phyloP scores from a whole-genome alignment of 2,329 filamentous ascomycete genomes.

The Clarireedia monteithiana region DNA sequence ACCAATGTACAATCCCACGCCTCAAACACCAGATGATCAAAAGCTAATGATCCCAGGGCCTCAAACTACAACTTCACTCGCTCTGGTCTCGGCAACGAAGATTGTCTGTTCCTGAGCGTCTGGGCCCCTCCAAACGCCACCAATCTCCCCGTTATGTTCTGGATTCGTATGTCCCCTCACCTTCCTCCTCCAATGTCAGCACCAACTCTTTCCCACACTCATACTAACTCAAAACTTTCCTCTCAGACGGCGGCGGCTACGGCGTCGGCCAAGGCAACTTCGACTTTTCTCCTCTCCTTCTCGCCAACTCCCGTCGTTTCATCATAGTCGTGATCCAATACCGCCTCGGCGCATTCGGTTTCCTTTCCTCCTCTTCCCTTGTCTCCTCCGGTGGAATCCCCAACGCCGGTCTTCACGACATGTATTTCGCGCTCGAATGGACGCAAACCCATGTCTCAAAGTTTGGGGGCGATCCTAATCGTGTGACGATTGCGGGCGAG shows the following conservation, averaged over 20 bases:
- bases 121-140: conserved; percentile 32
- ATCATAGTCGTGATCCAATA: conserved; percentile 55
- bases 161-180: conserved; percentile 28
- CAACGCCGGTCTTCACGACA: conserved; percentile 58
- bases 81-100: conserved; percentile 23
- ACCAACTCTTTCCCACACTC: conserved; percentile 14
- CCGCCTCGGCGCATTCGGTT: conserved; percentile 60
- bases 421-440: conserved; percentile 51
- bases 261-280: conserved; percentile 27
- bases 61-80: conserved; percentile 10
- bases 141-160: conserved; percentile 33
- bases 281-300: conserved; percentile 34
- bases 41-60: background rate
- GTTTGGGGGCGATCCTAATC: conserved; percentile 45
- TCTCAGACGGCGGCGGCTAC: conserved; percentile 30
- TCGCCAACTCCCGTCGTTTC: conserved; percentile 39
- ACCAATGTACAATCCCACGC: background rate
- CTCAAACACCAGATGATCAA: background rate
- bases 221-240: conserved; percentile 22
- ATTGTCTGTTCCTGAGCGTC: conserved; percentile 33
- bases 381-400: conserved; percentile 44
- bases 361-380: conserved; percentile 52
- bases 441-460: conserved; percentile 42
- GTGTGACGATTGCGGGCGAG: conserved; percentile 48
- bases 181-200: background rate